These are phyloP conservation scores for Aureobasidium sp. DNA, from an alignment of 2,329 filamentous ascomycete genomes.

Conservation along the genomic window DNA sequence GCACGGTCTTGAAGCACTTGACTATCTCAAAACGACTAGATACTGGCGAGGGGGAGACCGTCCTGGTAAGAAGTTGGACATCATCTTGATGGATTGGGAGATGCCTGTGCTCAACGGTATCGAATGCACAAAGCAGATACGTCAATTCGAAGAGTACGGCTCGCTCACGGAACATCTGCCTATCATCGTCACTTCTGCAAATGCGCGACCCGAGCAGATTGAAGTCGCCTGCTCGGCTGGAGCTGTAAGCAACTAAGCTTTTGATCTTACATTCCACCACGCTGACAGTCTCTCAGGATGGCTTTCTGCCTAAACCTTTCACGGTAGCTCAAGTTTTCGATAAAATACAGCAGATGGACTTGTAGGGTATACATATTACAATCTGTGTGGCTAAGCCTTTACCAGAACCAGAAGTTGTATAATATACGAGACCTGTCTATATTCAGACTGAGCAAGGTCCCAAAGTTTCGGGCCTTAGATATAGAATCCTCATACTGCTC, in stretches of 20 bases:
- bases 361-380: too few relatives aligned
- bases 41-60: neutral
- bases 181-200: slow-evolving; percentile 82
- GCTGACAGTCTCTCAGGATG: too few relatives aligned
- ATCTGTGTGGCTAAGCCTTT: too few relatives aligned
- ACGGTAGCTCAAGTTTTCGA: slow-evolving; percentile 27
- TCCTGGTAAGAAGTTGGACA: slow-evolving; percentile 25
- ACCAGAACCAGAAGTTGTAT: too few relatives aligned
- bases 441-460: too few relatives aligned
- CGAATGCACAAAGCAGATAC: slow-evolving; percentile 74
- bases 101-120: slow-evolving; percentile 89
- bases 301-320: slow-evolving; percentile 39
- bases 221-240: slow-evolving; percentile 75
- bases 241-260: too few relatives aligned
- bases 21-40: slow-evolving; percentile 33
- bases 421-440: too few relatives aligned
- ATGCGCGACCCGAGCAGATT: slow-evolving; percentile 79
- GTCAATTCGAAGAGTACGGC: slow-evolving; percentile 71
- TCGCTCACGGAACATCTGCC: slow-evolving; percentile 71
- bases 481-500: too few relatives aligned
- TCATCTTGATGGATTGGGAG: slow-evolving; percentile 84
- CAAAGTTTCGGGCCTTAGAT: too few relatives aligned
- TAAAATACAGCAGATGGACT: slow-evolving; percentile 3
- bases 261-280: too few relatives aligned
- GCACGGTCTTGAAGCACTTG: slow-evolving; percentile 42